Conservation (phyloP, 345 rosid genomes). For the Excoecaria agallocha region DNA sequence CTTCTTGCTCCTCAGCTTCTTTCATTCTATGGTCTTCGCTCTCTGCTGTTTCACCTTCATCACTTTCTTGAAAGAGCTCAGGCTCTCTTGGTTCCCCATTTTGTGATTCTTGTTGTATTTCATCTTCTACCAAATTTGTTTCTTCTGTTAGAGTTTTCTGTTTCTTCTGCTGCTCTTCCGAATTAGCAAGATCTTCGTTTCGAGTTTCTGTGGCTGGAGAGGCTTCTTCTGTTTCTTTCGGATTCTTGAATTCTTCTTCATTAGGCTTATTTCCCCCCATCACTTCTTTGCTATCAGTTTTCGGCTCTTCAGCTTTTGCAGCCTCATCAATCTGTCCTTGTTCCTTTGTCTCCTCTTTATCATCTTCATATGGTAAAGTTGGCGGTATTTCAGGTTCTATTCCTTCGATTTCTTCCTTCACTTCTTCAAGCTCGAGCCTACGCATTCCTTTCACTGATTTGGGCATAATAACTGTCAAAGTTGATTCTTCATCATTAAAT, state of each 20-base stretch:
- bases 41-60: neutral
- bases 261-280: slow-evolving; percentile 5
- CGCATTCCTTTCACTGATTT: slow-evolving; percentile 56
- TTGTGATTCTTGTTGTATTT: slow-evolving; percentile 19
- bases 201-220: neutral
- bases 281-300: neutral
- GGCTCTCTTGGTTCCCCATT: slow-evolving; percentile 12
- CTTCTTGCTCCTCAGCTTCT: slow-evolving; percentile 14
- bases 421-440: slow-evolving; percentile 58
- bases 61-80: slow-evolving; percentile 7
- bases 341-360: neutral
- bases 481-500: slow-evolving; percentile 50
- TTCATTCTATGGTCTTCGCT: neutral
- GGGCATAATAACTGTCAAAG: slow-evolving; percentile 59
- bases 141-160: slow-evolving; percentile 6
- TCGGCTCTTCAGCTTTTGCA: no score
- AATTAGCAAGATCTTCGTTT: slow-evolving; percentile 14
- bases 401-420: slow-evolving; percentile 21
- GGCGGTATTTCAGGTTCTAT: slow-evolving; percentile 10
- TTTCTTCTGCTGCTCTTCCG: neutral
- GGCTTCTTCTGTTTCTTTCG: no score
- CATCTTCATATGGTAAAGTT: neutral
- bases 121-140: neutral
- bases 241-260: slow-evolving; percentile 3
- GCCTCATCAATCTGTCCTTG: neutral